A percentile compares a stretch with the other conserved stretches of the same genome.
phyloP scores from a whole-genome alignment of 139 green algal species.

The Chlamydomonas sphaeroides region DNA sequence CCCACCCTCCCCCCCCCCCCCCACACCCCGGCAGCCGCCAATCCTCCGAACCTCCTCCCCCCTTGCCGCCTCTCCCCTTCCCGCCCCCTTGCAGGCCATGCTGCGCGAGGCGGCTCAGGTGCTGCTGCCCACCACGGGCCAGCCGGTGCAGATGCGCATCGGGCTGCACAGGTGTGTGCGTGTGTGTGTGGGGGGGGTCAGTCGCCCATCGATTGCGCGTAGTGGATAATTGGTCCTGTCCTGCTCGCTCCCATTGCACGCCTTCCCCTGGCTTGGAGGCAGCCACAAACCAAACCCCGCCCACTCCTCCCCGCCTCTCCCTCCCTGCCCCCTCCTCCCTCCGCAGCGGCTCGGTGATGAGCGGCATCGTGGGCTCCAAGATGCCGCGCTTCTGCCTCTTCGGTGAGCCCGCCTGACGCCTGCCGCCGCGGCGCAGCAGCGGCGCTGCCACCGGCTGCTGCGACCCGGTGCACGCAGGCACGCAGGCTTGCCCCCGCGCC shows the following conservation, averaged over 20 bases:
- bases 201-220: neutral
- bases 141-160: conserved; percentile 14
- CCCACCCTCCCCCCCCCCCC: neutral
- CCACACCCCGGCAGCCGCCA: too few species aligned
- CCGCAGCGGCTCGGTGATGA: too few species aligned
- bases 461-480: too few species aligned
- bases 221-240: neutral
- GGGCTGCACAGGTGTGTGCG: neutral
- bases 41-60: neutral
- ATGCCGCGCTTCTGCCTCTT: conserved; percentile 50
- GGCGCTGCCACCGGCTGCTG: too few species aligned
- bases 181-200: too few species aligned
- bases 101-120: conserved; percentile 12
- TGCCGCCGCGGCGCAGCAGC: neutral
- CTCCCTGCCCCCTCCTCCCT: too few species aligned
- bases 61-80: neutral
- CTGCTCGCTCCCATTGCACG: neutral
- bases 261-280: neutral
- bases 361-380: conserved; percentile 25
- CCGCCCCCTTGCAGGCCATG: conserved; percentile 21
- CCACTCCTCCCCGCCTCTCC: neutral
- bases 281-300: too few species aligned
- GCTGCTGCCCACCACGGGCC: conserved; percentile 20
- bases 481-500: too few species aligned
- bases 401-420: conserved; percentile 51